Conservation (phyloP, 805 yeast species). For the Saccharomycopsis selenospora region DNA sequence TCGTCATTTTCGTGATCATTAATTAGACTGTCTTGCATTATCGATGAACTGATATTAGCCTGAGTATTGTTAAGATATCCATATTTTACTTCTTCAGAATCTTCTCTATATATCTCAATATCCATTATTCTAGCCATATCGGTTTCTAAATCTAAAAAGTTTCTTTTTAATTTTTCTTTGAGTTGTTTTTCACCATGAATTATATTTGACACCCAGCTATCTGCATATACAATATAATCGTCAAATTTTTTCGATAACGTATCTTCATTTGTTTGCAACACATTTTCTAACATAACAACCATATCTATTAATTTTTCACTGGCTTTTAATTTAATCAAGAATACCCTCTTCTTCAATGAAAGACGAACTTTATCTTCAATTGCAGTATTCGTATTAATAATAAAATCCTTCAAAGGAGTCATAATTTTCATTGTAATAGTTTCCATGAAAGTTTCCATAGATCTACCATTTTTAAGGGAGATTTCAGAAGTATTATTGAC, state of each 20-base stretch:
- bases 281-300: constrained; percentile 25
- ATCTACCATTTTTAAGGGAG: not conserved
- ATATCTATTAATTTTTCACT: constrained; percentile 25
- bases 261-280: constrained; percentile 30
- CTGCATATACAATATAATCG: constrained; percentile 18
- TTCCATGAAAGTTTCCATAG: not conserved
- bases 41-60: not conserved
- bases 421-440: not conserved
- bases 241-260: constrained; percentile 26
- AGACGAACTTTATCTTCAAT: not conserved
- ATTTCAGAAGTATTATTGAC: not conserved
- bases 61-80: constrained; percentile 23
- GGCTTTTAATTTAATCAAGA: constrained; percentile 22
- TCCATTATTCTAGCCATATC: constrained; percentile 33
- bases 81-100: constrained; percentile 43
- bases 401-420: not conserved
- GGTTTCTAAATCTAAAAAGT: constrained; percentile 45
- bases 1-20: constrained; percentile 10
- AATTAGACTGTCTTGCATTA: constrained; percentile 7
- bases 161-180: constrained; percentile 31
- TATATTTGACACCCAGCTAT: not conserved
- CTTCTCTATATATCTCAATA: constrained; percentile 42
- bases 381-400: not conserved
- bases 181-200: constrained; percentile 24
- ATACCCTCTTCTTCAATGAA: constrained; percentile 8